Conservation (phyloP, 2,329 filamentous ascomycete species). For the Sclerotinia glacialis region DNA sequence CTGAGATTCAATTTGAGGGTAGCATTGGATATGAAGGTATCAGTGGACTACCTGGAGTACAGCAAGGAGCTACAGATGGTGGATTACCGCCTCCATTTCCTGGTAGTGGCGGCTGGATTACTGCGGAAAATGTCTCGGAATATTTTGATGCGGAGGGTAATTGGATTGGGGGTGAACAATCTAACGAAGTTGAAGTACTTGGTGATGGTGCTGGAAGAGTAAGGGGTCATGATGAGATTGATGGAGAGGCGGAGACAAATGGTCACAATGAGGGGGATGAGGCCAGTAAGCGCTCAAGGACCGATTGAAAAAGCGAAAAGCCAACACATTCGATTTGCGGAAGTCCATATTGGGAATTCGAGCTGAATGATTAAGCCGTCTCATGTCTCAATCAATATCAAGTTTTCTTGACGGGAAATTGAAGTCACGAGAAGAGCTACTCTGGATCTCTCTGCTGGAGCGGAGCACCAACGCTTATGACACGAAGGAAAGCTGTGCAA, state of each 20-base stretch:
- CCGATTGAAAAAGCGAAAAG: neutral
- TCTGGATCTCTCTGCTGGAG: neutral
- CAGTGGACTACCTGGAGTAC: conserved; percentile 56
- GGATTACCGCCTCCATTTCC: conserved; percentile 65
- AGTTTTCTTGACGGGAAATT: neutral
- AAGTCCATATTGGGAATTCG: neutral
- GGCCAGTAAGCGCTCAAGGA: conserved; percentile 14
- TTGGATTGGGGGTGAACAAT: conserved; percentile 55
- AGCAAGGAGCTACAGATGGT: conserved; percentile 48
- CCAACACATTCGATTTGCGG: neutral
- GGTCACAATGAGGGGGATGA: conserved; percentile 45
- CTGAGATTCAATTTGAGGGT: conserved; percentile 55
- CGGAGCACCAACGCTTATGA: neutral
- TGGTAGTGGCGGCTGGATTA: conserved; percentile 80
- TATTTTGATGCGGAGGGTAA: conserved; percentile 81
- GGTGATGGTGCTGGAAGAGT: conserved; percentile 64
- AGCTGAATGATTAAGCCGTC: neutral
- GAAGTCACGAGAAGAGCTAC: neutral
- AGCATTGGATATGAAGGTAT: conserved; percentile 50
- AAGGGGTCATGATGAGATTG: conserved; percentile 53
- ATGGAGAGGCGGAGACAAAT: conserved; percentile 40
- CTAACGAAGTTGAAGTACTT: conserved; percentile 45
- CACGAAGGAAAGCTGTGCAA: neutral
- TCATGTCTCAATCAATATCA: neutral
- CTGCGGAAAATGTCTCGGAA: conserved; percentile 82